A percentile compares a stretch with the other conserved stretches of the same genome.
Evolutionary conservation across 805 yeast species (phyloP).

Genomic region (Hemisphaericaspora nanyangensis): DNA sequence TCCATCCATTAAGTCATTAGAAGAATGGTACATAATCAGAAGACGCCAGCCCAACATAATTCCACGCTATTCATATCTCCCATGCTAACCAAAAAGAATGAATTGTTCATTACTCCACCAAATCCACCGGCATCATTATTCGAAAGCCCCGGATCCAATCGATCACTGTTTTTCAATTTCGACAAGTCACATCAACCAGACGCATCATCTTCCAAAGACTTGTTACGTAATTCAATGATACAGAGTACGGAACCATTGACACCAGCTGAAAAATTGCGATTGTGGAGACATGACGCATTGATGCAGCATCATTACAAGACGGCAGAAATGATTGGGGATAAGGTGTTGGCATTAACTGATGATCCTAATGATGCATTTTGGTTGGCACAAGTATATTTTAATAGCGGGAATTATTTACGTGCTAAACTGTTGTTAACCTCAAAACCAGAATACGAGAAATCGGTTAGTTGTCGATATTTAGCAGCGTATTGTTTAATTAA

Average conservation of each 20-base stretch:
- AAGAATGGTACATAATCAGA: conserved; percentile 25
- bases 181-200: conserved; percentile 14
- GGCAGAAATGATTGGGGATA: conserved; percentile 90
- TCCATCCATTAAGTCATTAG: no score
- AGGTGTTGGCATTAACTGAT: conserved; percentile 73
- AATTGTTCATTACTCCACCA: conserved; percentile 45
- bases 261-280: conserved; percentile 78
- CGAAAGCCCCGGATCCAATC: conserved; percentile 40
- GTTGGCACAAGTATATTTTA: conserved; percentile 86
- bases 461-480: conserved; percentile 76
- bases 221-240: conserved; percentile 2
- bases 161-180: conserved; percentile 36
- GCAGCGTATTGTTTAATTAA: conserved; percentile 72
- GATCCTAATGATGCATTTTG: conserved; percentile 95
- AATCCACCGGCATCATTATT: conserved; percentile 36
- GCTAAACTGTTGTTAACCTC: conserved; percentile 69
- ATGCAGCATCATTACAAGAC: conserved; percentile 89
- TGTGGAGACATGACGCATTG: conserved; percentile 92
- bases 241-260: conserved; percentile 45
- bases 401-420: conserved; percentile 70
- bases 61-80: conserved; percentile 77
- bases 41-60: conserved; percentile 55
- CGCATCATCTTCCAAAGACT: background rate
- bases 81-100: conserved; percentile 42
- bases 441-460: conserved; percentile 48